Percentiles rank a stretch among this genome's conserved stretches.
Evolutionary conservation across 768 basidiomycete species (phyloP).

Genomic region (Boletus barrowsii): DNA sequence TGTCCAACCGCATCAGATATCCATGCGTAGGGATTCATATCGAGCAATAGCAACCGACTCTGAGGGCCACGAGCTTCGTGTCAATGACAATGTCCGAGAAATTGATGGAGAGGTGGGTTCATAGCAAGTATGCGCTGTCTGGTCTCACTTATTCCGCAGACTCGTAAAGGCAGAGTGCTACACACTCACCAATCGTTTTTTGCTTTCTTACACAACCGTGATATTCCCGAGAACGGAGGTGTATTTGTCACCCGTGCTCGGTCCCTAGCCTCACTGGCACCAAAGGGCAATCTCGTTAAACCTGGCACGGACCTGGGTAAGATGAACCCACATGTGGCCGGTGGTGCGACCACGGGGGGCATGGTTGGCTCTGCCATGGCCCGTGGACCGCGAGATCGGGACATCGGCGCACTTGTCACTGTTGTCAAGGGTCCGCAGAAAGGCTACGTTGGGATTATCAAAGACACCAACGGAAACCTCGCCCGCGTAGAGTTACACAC

Average conservation of each 20-base stretch:
- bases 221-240: constrained; percentile 86
- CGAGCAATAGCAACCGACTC: constrained; percentile 87
- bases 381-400: constrained; percentile 76
- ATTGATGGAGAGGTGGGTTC: constrained; percentile 74
- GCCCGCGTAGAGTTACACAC: constrained; percentile 90
- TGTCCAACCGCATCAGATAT: constrained; percentile 92
- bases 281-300: constrained; percentile 74
- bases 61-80: constrained; percentile 80
- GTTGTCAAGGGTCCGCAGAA: constrained; percentile 89
- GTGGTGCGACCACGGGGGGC: constrained; percentile 58
- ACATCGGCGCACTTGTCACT: constrained; percentile 75
- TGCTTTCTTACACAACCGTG: constrained; percentile 92
- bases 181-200: constrained; percentile 94
- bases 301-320: constrained; percentile 76
- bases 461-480: constrained; percentile 86
- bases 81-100: constrained; percentile 93
- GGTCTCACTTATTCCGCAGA: constrained; percentile 37
- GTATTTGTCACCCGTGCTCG: constrained; percentile 91
- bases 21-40: constrained; percentile 80
- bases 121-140: background rate
- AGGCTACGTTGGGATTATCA: constrained; percentile 87
- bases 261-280: constrained; percentile 78
- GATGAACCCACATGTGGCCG: constrained; percentile 77
- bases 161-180: constrained; percentile 83
- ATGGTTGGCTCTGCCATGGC: constrained; percentile 83